These are phyloP conservation scores for Gossypium schwendimanii DNA, from an alignment of 441 rosid species.

Conservation along the genomic window DNA sequence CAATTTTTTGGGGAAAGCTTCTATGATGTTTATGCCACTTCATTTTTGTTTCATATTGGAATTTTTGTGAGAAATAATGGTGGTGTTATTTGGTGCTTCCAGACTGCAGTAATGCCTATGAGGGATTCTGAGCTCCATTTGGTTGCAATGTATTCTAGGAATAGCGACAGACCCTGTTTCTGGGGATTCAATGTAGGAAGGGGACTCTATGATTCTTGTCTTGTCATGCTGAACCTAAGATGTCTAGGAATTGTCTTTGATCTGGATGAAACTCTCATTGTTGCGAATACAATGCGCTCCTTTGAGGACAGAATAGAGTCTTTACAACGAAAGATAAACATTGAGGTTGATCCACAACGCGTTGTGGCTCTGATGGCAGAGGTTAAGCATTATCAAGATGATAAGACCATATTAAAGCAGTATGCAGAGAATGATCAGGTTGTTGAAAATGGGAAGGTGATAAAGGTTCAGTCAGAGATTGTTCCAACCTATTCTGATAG, in stretches of 20 bases:
- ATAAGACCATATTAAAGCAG: constrained; percentile 74
- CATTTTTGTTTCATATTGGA: not conserved
- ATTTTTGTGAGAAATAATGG: constrained; percentile 6
- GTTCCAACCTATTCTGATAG: constrained; percentile 73
- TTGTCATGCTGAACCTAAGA: constrained; percentile 79
- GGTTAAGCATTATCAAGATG: constrained; percentile 86
- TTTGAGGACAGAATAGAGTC: constrained; percentile 87
- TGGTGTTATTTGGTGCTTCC: constrained; percentile 26
- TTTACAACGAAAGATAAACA: constrained; percentile 59
- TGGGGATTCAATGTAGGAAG: constrained; percentile 70
- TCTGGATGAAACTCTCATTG: constrained; percentile 93
- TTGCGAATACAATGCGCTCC: constrained; percentile 87
- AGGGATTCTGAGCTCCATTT: constrained; percentile 85
- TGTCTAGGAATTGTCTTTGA: constrained; percentile 96
- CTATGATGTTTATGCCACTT: not conserved
- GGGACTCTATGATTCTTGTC: constrained; percentile 40
- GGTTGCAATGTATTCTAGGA: constrained; percentile 78
- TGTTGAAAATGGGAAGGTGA: constrained; percentile 80
- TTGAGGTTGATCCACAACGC: constrained; percentile 33
- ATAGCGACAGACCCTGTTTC: constrained; percentile 42
- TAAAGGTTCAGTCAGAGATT: constrained; percentile 60
- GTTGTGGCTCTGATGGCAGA: constrained; percentile 61
- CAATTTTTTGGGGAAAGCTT: not conserved
- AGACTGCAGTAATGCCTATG: constrained; percentile 81
- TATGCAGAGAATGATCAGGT: constrained; percentile 83